phyloP scores from a whole-genome alignment of 306 rosid species.

The Prunus davidiana region DNA sequence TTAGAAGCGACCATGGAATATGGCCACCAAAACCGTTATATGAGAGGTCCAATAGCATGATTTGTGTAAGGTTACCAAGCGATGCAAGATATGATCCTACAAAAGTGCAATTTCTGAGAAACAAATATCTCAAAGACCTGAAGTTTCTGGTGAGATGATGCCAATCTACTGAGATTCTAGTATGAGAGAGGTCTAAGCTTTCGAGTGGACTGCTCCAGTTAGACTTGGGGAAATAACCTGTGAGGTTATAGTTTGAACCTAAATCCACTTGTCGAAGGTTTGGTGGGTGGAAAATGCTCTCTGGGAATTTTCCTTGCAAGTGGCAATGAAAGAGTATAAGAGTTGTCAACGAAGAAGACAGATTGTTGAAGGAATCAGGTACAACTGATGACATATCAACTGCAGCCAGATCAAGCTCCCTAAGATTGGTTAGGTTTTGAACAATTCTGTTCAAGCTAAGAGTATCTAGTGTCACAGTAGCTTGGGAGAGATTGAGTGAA shows the following conservation, averaged over 20 bases:
- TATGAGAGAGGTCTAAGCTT: too few relatives aligned
- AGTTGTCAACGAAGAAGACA: not conserved
- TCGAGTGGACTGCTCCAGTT: too few relatives aligned
- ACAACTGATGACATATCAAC: not conserved
- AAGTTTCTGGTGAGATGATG: too few relatives aligned
- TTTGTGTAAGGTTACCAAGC: not conserved
- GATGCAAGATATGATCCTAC: not conserved
- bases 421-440: too few relatives aligned
- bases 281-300: not conserved
- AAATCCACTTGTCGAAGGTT: not conserved
- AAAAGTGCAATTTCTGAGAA: not conserved
- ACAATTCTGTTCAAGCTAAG: too few relatives aligned
- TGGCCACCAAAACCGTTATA: not conserved
- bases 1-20: not conserved
- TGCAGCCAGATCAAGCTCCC: too few relatives aligned
- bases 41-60: not conserved
- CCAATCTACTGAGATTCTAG: too few relatives aligned
- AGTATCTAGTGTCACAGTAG: too few relatives aligned
- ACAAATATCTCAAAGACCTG: not conserved
- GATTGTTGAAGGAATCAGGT: not conserved
- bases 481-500: not conserved
- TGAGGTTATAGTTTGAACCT: not conserved
- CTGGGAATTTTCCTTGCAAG: not conserved
- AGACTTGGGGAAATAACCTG: not conserved
- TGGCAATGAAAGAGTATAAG: rapidly evolving